Conservation (phyloP, 1,139 yeast genomes). For the Magnusiomyces tetraspermus region DNA sequence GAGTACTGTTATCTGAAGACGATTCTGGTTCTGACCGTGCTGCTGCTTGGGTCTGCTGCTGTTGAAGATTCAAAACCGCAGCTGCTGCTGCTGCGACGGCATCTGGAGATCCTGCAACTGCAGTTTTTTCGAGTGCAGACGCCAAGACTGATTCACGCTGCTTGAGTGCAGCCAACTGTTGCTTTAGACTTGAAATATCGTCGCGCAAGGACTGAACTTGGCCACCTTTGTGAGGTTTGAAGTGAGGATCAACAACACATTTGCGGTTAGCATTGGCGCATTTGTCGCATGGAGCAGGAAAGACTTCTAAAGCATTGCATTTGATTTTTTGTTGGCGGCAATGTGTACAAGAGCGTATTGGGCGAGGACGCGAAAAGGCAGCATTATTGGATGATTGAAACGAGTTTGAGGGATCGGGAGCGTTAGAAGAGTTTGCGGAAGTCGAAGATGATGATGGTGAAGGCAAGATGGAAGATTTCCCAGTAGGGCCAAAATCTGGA, state of each 20-base stretch:
- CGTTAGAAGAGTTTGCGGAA: not conserved
- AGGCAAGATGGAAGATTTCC: not conserved
- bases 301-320: constrained; percentile 81
- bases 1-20: not conserved
- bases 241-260: constrained; percentile 87
- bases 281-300: constrained; percentile 73
- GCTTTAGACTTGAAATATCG: constrained; percentile 72
- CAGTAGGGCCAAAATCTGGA: not conserved
- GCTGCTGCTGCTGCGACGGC: constrained; percentile 4
- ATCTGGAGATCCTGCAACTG: constrained; percentile 14
- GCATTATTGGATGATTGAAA: not conserved
- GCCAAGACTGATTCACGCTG: constrained; percentile 38
- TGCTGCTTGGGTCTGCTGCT: not conserved
- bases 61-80: constrained; percentile 1
- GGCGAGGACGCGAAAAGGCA: constrained; percentile 34
- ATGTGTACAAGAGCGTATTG: constrained; percentile 87
- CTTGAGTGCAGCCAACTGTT: constrained; percentile 67
- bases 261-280: constrained; percentile 70
- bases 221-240: constrained; percentile 84
- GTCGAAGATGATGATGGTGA: not conserved
- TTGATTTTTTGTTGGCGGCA: constrained; percentile 92
- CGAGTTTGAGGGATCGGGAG: not conserved
- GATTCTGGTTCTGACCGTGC: not conserved
- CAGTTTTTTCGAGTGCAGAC: constrained; percentile 20
- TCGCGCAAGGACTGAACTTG: constrained; percentile 76